phyloP scores from a whole-genome alignment of 2,329 filamentous ascomycete genomes.

The Ophiostoma australiae region DNA sequence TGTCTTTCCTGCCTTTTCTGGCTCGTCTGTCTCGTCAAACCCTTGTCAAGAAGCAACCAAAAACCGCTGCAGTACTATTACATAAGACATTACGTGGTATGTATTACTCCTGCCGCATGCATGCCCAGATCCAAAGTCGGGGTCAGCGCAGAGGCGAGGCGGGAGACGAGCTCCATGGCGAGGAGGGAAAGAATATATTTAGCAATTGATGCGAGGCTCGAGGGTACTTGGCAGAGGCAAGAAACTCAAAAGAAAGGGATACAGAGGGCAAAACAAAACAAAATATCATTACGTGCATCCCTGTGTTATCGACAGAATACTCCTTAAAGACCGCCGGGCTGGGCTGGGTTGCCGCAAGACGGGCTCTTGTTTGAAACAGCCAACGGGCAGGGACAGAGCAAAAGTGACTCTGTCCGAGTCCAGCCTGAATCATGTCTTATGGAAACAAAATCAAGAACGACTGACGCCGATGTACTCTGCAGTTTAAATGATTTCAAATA shows the following conservation, averaged over 20 bases:
- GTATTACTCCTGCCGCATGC: conserved; percentile 1
- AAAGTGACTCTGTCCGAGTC: neutral
- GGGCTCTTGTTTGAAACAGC: neutral
- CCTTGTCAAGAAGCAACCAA: neutral
- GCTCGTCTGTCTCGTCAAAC: too few species aligned
- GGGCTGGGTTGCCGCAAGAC: neutral
- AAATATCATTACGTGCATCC: neutral
- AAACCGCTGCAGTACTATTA: neutral
- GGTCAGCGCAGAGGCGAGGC: neutral
- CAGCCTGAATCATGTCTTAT: neutral
- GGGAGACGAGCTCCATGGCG: neutral
- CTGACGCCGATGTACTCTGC: neutral
- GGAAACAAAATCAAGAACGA: neutral
- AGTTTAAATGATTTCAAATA: neutral
- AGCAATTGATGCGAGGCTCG: neutral
- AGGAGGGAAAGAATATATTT: neutral
- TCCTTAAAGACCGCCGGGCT: neutral
- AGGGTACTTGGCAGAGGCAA: neutral
- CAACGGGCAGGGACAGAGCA: neutral
- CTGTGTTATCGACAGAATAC: neutral
- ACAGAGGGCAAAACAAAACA: neutral
- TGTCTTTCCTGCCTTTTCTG: too few species aligned
- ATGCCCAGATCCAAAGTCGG: neutral
- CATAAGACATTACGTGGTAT: conserved; percentile 3
- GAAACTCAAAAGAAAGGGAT: neutral